Base-by-base conservation (phyloP, 208 protist genomes). In the Acanthamoeba divionensis region DNA sequence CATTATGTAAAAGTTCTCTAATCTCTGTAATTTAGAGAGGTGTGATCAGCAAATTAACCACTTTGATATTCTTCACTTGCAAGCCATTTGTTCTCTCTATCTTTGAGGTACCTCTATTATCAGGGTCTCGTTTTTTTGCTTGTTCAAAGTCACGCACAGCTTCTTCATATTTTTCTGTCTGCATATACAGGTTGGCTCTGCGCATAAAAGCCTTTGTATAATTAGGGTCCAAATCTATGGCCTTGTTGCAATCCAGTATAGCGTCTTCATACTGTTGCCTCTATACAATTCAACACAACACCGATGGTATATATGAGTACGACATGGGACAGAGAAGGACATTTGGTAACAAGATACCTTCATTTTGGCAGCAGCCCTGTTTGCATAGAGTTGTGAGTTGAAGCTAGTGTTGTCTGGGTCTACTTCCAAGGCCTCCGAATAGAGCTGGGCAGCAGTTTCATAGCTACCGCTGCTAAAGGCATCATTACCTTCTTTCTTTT, bases 401-500 rank as follows among this genome's bases (percentile, higher is more conserved):
- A 21, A 66, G 50, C 21, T 7, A 15, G 38, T 50, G n/a, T 90
- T 67, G 24, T 91, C 86, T 24, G 90, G 82, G 69, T 94, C 93
- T 7, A 90, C 65, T 26, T 67, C 36, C 0, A 94, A 45, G 33
- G 90, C 91, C 5, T 82, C 89, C 9, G 67, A 87, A 60, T 94
- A 95, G n/a, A 38, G 26, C 3, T 89, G 47, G 33, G 90, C 73
- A 2, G 93, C 93, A 7, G 21, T 31, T 38, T 52, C 13, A 73
- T 92, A 95, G 44, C 89, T 90, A 55, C 83, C 71, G 12, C 41
- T 2, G 13, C 26, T n/a, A 67, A 93, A 95, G 33, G 65, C 80
- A 8, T 93, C 92, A 55, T 95, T 95, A 52, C 93, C 93, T 18
- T 82, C 89, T 36, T 94, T 91, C 48, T 95, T 95, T 29, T n/a